Conservation (phyloP, 345 rosid genomes). For the Corymbia maculata region DNA sequence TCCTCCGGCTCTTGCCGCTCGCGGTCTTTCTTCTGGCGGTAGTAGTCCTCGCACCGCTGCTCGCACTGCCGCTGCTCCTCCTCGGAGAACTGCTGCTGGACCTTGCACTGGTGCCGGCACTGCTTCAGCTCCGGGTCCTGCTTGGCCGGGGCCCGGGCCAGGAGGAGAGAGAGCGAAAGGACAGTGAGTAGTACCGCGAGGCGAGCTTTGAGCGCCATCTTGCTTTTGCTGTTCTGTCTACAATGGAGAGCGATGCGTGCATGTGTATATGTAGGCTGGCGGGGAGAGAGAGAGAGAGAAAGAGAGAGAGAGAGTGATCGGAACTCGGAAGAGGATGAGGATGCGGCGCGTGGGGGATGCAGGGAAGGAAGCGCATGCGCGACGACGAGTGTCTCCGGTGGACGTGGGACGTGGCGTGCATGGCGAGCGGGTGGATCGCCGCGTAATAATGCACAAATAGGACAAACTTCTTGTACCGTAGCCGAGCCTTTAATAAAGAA, state of each 20-base stretch:
- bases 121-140: slow-evolving; percentile 34
- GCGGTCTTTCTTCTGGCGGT: slow-evolving; percentile 7
- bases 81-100: slow-evolving; percentile 11
- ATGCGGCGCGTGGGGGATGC: background rate
- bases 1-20: background rate
- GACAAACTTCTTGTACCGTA: background rate
- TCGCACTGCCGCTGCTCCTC: slow-evolving; percentile 13
- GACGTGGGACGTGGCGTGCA: slow-evolving; percentile 3
- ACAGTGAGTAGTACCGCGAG: background rate
- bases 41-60: slow-evolving; percentile 20
- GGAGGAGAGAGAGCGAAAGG: background rate
- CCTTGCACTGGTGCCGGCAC: slow-evolving; percentile 42
- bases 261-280: background rate
- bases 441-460: background rate
- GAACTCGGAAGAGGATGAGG: background rate
- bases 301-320: background rate
- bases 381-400: slow-evolving; percentile 16
- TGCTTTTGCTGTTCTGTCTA: background rate
- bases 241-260: background rate
- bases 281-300: background rate
- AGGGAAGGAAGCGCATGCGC: slow-evolving; percentile 15
- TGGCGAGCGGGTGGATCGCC: slow-evolving; percentile 1
- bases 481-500: background rate
- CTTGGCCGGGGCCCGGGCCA: slow-evolving; percentile 9
- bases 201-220: slow-evolving; percentile 9